phyloP scores from a whole-genome alignment of 2,329 filamentous ascomycete species.

The Pseudogymnoascus sp. region DNA sequence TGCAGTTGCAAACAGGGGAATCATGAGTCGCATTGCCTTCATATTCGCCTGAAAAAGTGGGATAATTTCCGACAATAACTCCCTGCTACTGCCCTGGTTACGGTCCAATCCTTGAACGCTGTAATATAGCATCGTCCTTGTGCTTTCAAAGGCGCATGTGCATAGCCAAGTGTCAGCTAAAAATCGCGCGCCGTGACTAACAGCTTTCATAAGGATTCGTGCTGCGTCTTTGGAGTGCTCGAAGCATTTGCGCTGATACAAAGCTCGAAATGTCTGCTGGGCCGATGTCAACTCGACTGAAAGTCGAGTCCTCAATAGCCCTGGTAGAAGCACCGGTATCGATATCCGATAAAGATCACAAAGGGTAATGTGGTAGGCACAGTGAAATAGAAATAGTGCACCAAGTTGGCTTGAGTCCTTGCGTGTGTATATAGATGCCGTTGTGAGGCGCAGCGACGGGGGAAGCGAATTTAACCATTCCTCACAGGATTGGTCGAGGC shows the following conservation, averaged over 20 bases:
- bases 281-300: slow-evolving; percentile 32
- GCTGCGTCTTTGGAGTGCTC: slow-evolving; percentile 20
- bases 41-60: slow-evolving; percentile 7
- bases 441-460: slow-evolving; percentile 36
- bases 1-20: slow-evolving; percentile 3
- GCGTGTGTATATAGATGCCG: slow-evolving; percentile 38
- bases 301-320: slow-evolving; percentile 33
- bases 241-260: slow-evolving; percentile 8
- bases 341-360: slow-evolving; percentile 39
- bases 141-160: slow-evolving; percentile 40
- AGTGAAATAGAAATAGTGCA: slow-evolving; percentile 37
- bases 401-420: slow-evolving; percentile 39
- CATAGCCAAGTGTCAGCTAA: slow-evolving; percentile 38
- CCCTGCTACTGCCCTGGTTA: slow-evolving; percentile 12
- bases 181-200: slow-evolving; percentile 33
- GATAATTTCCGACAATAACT: neutral
- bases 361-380: slow-evolving; percentile 39
- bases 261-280: slow-evolving; percentile 29
- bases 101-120: slow-evolving; percentile 35
- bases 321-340: slow-evolving; percentile 37
- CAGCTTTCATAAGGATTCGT: slow-evolving; percentile 32
- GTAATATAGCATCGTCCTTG: slow-evolving; percentile 40
- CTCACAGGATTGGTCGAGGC: slow-evolving; percentile 33
- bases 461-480: slow-evolving; percentile 36
- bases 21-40: slow-evolving; percentile 7